Conservation (phyloP, 129 eudicot genomes). For the Solidago caesia region DNA sequence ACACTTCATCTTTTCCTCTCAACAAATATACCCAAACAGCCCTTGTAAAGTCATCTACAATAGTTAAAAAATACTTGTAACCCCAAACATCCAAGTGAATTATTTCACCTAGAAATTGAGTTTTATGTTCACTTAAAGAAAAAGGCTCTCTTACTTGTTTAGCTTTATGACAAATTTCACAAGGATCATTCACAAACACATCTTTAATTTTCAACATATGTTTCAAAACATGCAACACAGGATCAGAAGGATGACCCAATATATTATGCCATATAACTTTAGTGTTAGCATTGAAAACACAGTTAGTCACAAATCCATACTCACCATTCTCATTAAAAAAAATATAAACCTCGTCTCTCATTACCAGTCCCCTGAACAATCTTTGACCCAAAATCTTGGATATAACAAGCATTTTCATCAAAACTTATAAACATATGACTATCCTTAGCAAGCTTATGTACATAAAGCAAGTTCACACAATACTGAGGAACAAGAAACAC, state of each 20-base stretch:
- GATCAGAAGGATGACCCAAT: too few species aligned
- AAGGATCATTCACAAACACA: background rate
- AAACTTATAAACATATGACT: background rate
- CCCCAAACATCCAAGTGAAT: background rate
- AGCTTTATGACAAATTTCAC: background rate
- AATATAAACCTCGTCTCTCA: background rate
- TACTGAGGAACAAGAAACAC: background rate
- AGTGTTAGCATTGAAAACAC: background rate
- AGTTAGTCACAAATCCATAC: too few species aligned
- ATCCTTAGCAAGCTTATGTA: background rate
- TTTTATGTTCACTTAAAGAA: background rate
- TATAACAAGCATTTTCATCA: background rate
- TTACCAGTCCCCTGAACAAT: background rate
- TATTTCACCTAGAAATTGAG: background rate
- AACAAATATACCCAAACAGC: too few species aligned
- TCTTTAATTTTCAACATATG: background rate
- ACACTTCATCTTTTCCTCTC: too few species aligned
- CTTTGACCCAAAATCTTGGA: background rate
- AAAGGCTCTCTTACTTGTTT: background rate
- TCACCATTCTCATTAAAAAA: too few species aligned
- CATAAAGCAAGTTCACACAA: background rate
- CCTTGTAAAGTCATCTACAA: too few species aligned
- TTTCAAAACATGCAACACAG: background rate
- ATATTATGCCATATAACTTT: too few species aligned
- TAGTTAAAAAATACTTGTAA: too few species aligned